These are phyloP conservation scores for Fusarium globosum DNA, from an alignment of 2,329 filamentous ascomycete species.

Conservation along the genomic window DNA sequence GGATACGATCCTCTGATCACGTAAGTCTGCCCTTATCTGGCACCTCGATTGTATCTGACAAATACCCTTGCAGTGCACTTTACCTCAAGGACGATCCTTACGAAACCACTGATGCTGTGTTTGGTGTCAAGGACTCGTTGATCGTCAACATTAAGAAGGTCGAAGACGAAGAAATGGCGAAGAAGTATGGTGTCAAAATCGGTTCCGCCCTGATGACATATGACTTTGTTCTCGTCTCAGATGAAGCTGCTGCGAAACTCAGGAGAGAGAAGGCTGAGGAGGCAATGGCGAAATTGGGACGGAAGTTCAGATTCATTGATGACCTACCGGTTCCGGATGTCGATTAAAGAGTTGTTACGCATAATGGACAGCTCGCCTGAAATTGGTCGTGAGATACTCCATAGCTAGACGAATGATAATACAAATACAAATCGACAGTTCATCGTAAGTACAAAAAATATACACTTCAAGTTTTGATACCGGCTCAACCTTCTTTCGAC, in stretches of 20 bases:
- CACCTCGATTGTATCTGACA: background rate
- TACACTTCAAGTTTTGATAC: accelerated
- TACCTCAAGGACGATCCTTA: conserved; percentile 25
- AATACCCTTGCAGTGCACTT: background rate
- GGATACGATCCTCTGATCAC: conserved; percentile 29
- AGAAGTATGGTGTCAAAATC: conserved; percentile 5
- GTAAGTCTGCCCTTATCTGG: background rate
- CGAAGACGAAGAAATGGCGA: background rate
- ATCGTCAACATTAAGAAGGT: conserved; percentile 3
- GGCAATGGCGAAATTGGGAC: conserved; percentile 13
- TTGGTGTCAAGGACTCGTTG: conserved; percentile 29
- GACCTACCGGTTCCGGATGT: conserved; percentile 19
- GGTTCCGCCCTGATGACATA: conserved; percentile 14
- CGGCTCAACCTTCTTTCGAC: too few relatives aligned
- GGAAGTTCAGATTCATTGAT: conserved; percentile 15
- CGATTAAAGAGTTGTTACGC: background rate
- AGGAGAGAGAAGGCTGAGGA: conserved; percentile 19
- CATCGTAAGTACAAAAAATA: background rate
- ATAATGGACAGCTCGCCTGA: background rate
- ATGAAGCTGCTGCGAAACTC: conserved; percentile 8
- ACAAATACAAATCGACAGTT: background rate
- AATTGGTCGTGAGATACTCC: accelerated
- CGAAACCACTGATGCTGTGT: conserved; percentile 18
- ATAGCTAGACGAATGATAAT: background rate
- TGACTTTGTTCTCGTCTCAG: conserved; percentile 21